Base-by-base conservation (phyloP, 1,139 yeast species). In the Yamadazyma taylorii region DNA sequence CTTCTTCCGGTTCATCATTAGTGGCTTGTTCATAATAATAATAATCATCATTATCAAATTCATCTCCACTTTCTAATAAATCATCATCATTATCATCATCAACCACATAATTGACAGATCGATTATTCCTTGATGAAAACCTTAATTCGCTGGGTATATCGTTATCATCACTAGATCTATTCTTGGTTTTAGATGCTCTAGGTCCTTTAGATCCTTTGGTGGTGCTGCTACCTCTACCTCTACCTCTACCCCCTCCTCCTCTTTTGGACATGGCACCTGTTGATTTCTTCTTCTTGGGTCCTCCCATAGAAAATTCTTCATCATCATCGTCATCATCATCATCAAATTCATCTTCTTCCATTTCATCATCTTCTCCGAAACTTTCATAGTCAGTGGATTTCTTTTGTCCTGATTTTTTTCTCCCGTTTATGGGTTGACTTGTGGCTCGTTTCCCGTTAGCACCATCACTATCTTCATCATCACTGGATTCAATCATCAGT, bases 101-200 rank as follows among this genome's bases (percentile, higher is more conserved):
- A 28, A 86, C 79, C 28, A 78, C 80, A 57, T 89, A 88, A 57
- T 90, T 88, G 35, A 90, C 81, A 27, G 74, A 74, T 48, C 72
- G 79, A 50, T 68, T 78, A 47, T 85, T 85, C 55, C 97, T 73
- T 2, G 90, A 73, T 9, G 95, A 85, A 52, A 89, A 87, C 45
- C 97, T 70, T 38, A 85, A 55, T 51, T 78, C 84, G 17, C 69
- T 61, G 7, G 52, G 32, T 4, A 29, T 24, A 43, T 34, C 35
- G 42, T 50, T 39, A 12, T 9, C 19, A 8, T 13, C 11, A n/a
- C n/a, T n/a, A n/a, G n/a, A n/a, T 13, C 29, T 13, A 5, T 9
- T 6, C 11, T 26, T 26, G 17, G 29, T 29, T n/a, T 36, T 50
- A 11, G 44, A 42, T 33, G 47, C 49, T 6, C 16, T 29, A n/a